phyloP scores from a whole-genome alignment of 129 eudicot genomes.

The Ambrosia trifida region DNA sequence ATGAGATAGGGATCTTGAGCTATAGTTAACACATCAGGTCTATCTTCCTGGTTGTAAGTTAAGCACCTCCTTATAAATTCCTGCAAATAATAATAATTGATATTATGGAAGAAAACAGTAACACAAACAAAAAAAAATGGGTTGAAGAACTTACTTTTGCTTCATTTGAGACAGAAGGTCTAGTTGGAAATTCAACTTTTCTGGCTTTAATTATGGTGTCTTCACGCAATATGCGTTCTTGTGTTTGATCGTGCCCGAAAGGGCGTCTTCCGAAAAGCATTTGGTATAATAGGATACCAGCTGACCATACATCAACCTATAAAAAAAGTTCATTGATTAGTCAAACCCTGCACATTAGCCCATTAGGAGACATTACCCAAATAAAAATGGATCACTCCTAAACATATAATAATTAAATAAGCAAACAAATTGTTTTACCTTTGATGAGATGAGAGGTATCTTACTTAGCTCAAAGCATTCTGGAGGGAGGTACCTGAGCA shows the following conservation, averaged over 20 bases:
- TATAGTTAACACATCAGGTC: conserved; percentile 83
- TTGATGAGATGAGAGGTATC: conserved; percentile 94
- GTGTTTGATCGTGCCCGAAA: conserved; percentile 96
- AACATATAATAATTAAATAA: background rate
- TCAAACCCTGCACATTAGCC: background rate
- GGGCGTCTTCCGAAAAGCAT: conserved; percentile 98
- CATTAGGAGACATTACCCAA: background rate
- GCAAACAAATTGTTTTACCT: conserved; percentile 41
- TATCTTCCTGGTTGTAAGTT: conserved; percentile 84
- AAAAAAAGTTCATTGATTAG: conserved; percentile 9
- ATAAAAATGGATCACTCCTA: background rate
- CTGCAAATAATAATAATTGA: conserved; percentile 40
- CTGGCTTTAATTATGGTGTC: conserved; percentile 96
- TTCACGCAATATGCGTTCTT: conserved; percentile 95
- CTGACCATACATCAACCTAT: conserved; percentile 99
- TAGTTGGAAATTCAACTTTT: conserved; percentile 92
- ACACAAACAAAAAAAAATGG: background rate
- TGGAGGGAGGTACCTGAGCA: conserved; percentile 93
- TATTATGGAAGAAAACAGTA: background rate
- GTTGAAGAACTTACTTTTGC: conserved; percentile 57
- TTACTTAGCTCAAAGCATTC: conserved; percentile 96
- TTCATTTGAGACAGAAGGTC: conserved; percentile 90
- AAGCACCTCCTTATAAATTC: conserved; percentile 86
- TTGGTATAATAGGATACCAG: conserved; percentile 87
- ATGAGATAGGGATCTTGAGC: conserved; percentile 85